Evolutionary conservation across 1,284 basidiomycete species (phyloP).

Genomic region (Pascua sp.): DNA sequence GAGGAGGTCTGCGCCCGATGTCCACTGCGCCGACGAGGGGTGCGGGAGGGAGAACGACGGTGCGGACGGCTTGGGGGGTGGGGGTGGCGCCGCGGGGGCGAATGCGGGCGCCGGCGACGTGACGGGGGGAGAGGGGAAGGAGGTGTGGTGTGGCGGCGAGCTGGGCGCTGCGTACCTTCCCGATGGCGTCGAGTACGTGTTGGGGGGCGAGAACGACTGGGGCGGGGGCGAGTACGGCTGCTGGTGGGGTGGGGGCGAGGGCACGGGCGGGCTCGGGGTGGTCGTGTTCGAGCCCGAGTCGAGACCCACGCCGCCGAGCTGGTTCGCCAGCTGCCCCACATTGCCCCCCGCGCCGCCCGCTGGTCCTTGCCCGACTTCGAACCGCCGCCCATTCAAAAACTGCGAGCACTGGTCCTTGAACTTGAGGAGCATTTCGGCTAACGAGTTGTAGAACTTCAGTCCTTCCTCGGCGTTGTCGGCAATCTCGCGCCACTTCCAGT

Average conservation of each 20-base stretch:
- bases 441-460: conserved; percentile 82
- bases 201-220: not conserved
- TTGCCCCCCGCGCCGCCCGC: no score
- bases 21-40: conserved; percentile 41
- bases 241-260: not conserved
- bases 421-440: conserved; percentile 64
- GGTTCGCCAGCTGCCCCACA: not conserved
- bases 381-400: conserved; percentile 67
- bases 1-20: conserved; percentile 39
- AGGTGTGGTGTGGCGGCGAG: not conserved
- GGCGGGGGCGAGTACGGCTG: not conserved
- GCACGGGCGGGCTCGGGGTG: no score
- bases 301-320: no score
- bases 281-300: no score
- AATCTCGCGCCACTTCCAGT: conserved; percentile 85
- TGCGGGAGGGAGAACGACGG: conserved; percentile 28
- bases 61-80: conserved; percentile 8
- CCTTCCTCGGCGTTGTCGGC: conserved; percentile 82
- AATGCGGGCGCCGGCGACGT: not conserved
- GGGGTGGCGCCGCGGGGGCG: no score
- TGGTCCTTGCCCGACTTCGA: conserved; percentile 51
- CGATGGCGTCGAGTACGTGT: not conserved
- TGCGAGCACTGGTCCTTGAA: conserved; percentile 72
- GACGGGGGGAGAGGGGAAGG: not conserved
- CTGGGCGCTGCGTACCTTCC: not conserved